Percentiles rank a stretch among this genome's conserved stretches.
These are phyloP conservation scores for Penicillium sp. DNA, from an alignment of 2,329 filamentous ascomycete genomes.

Conservation along the genomic window DNA sequence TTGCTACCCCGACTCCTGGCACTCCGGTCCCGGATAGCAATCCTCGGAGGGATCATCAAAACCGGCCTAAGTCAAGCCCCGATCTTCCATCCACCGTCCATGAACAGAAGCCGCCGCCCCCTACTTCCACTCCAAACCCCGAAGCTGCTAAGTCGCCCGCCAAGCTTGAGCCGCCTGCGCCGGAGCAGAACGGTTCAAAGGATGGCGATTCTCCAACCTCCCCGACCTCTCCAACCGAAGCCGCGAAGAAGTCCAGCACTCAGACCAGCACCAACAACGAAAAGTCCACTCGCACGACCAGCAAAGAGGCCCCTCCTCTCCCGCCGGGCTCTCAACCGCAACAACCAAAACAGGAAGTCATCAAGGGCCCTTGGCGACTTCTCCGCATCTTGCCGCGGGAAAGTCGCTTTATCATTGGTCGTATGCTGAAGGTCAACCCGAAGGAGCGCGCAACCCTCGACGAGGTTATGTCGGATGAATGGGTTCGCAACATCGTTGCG, in stretches of 20 bases:
- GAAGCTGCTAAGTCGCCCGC: conserved; percentile 11
- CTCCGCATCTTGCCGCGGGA: conserved; percentile 84
- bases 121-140: conserved; percentile 16
- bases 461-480: conserved; percentile 83
- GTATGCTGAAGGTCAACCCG: conserved; percentile 89
- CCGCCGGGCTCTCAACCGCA: conserved; percentile 27
- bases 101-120: conserved; percentile 25
- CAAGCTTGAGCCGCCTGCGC: conserved; percentile 11
- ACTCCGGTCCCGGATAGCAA: conserved; percentile 45
- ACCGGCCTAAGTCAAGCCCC: conserved; percentile 35
- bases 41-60: conserved; percentile 30
- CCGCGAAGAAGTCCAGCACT: conserved; percentile 22
- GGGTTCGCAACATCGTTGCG: conserved; percentile 81
- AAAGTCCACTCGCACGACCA: conserved; percentile 36
- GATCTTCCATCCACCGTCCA: conserved; percentile 31
- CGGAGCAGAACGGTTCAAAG: conserved; percentile 24
- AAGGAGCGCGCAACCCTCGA: conserved; percentile 78
- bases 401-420: conserved; percentile 81
- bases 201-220: conserved; percentile 24
- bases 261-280: conserved; percentile 23
- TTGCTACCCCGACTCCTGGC: conserved; percentile 76
- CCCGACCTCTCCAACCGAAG: background rate
- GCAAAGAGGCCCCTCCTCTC: conserved; percentile 41
- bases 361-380: conserved; percentile 89
- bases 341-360: conserved; percentile 62